Percentiles rank a stretch among this genome's conserved stretches.
Conservation (phyloP, 2,329 filamentous ascomycete genomes). For the Colletotrichum phormii region DNA sequence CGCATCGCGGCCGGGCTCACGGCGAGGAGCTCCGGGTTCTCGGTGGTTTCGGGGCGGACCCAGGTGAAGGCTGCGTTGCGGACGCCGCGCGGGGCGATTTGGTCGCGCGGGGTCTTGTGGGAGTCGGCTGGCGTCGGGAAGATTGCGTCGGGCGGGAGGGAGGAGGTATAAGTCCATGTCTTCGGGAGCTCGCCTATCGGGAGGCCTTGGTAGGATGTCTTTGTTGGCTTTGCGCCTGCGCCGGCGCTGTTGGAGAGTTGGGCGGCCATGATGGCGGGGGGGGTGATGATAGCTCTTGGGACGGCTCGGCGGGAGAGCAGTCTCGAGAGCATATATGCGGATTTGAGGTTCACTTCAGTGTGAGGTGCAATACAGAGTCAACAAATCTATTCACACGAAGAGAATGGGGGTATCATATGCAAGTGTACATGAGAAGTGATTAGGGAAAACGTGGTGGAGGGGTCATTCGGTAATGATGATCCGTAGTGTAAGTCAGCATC, state of each 20-base stretch:
- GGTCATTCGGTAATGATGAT: constrained; percentile 32
- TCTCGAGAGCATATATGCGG: constrained; percentile 47
- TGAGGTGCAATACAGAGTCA: neutral
- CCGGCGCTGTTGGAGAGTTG: constrained; percentile 45
- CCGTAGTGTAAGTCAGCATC: neutral
- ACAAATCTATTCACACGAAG: neutral
- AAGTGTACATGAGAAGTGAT: neutral
- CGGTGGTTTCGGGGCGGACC: constrained; percentile 81
- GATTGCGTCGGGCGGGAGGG: constrained; percentile 78
- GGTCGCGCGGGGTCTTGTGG: constrained; percentile 81
- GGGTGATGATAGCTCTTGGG: constrained; percentile 40
- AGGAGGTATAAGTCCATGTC: constrained; percentile 73
- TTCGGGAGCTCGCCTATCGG: constrained; percentile 70
- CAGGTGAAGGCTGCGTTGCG: constrained; percentile 89
- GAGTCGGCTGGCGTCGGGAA: constrained; percentile 86
- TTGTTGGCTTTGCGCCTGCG: neutral
- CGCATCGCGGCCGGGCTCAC: constrained; percentile 83
- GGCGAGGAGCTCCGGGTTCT: constrained; percentile 81
- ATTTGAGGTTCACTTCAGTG: constrained; percentile 1
- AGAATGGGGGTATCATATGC: constrained; percentile 13
- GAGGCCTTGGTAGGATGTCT: constrained; percentile 38
- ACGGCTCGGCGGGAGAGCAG: constrained; percentile 46
- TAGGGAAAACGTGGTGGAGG: neutral
- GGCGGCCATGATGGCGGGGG: constrained; percentile 46
- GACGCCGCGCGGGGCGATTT: constrained; percentile 85